Conservation (phyloP, 1,139 yeast genomes). For the Saccharomyces hybrid region DNA sequence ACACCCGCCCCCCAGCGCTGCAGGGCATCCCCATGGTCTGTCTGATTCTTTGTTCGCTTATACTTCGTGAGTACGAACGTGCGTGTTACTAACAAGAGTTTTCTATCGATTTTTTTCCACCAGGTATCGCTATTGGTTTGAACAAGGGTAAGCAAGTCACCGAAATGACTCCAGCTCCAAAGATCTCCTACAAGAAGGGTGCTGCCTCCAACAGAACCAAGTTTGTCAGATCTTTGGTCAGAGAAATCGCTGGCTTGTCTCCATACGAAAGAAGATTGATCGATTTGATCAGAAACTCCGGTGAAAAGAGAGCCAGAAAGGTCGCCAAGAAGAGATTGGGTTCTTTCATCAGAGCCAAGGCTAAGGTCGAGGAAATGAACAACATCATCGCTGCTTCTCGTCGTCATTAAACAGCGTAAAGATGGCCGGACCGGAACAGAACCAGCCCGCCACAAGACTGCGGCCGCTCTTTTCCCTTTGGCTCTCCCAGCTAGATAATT, state of each 20-base stretch:
- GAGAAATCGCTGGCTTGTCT: constrained; percentile 97
- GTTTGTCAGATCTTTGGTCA: constrained; percentile 91
- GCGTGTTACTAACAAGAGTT: neutral
- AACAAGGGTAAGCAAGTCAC: constrained; percentile 99
- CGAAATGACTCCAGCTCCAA: constrained; percentile 87
- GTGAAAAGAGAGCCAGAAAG: constrained; percentile 99
- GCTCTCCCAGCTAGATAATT: neutral
- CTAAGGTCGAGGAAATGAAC: constrained; percentile 98
- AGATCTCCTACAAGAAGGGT: constrained; percentile 96
- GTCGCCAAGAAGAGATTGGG: constrained; percentile 99
- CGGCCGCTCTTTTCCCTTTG: neutral
- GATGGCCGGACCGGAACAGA: neutral
- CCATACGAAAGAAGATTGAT: constrained; percentile 99
- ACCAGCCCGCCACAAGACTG: neutral
- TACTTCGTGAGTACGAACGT: neutral
- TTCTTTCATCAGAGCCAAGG: constrained; percentile 99
- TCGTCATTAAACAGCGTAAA: constrained; percentile 46
- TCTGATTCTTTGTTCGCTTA: neutral
- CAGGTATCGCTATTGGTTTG: constrained; percentile 96
- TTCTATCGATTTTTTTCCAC: neutral
- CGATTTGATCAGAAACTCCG: constrained; percentile 99
- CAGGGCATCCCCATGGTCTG: neutral
- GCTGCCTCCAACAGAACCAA: constrained; percentile 90
- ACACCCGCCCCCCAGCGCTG: neutral
- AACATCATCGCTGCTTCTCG: constrained; percentile 95